Conservation (phyloP, 352 stramenopile species). For the Pythium sp. region DNA sequence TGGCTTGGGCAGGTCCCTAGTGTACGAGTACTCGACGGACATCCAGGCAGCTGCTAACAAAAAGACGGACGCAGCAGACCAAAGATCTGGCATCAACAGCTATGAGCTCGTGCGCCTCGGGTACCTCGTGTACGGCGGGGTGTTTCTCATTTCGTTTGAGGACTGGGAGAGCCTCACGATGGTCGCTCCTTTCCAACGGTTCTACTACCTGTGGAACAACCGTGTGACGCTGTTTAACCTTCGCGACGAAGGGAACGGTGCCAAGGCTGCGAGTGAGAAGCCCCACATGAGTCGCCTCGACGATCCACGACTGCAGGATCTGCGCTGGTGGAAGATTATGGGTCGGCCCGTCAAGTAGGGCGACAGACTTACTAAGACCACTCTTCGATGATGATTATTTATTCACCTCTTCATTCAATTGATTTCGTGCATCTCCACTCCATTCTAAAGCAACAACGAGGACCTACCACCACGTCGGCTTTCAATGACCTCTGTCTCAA, state of each 20-base stretch:
- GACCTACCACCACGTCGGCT: too few species aligned
- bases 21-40: neutral
- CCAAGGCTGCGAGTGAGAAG: conserved; percentile 2
- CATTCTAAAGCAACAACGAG: too few species aligned
- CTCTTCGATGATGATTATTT: too few species aligned
- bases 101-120: conserved; percentile 21
- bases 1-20: neutral
- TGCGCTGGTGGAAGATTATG: neutral
- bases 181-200: neutral
- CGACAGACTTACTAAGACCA: too few species aligned
- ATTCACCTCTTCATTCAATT: too few species aligned
- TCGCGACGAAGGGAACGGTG: neutral
- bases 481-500: too few species aligned
- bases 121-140: conserved; percentile 15
- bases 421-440: too few species aligned
- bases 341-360: neutral
- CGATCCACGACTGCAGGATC: neutral
- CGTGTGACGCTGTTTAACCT: conserved; percentile 9
- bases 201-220: conserved; percentile 17
- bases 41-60: neutral
- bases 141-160: conserved; percentile 12
- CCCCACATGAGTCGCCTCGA: conserved; percentile 10
- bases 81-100: conserved; percentile 3
- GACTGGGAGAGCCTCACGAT: conserved; percentile 10
- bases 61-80: neutral